A percentile compares a stretch with the other conserved stretches of the same genome.
phyloP scores from a whole-genome alignment of 2,329 filamentous ascomycete genomes.

The Bimuria novae-zelandiae region DNA sequence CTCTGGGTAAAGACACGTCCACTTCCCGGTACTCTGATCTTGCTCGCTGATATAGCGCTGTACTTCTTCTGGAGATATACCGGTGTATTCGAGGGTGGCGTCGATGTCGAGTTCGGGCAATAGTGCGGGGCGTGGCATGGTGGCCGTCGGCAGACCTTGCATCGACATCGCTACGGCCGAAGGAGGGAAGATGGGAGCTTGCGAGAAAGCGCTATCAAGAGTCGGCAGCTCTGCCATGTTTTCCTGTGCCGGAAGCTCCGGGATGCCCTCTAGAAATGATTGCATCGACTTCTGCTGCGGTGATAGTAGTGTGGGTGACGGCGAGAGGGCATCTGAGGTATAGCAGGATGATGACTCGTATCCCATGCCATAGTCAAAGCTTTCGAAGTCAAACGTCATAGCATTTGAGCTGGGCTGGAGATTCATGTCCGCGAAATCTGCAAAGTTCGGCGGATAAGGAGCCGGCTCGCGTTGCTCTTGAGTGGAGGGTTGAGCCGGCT shows the following conservation, averaged over 20 bases:
- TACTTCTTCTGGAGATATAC: slow-evolving; percentile 80
- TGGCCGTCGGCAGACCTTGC: slow-evolving; percentile 16
- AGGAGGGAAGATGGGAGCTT: slow-evolving; percentile 33
- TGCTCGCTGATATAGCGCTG: slow-evolving; percentile 55
- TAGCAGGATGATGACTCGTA: slow-evolving; percentile 57
- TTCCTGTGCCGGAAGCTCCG: slow-evolving; percentile 35
- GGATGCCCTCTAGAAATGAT: slow-evolving; percentile 42
- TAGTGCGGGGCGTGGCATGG: slow-evolving; percentile 19
- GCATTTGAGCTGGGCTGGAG: slow-evolving; percentile 47
- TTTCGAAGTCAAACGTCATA: slow-evolving; percentile 47
- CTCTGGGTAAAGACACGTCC: slow-evolving; percentile 61
- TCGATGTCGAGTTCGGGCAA: slow-evolving; percentile 58
- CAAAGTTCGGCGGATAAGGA: slow-evolving; percentile 63
- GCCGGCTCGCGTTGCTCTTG: slow-evolving; percentile 57
- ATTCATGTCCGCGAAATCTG: slow-evolving; percentile 56
- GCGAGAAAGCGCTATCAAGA: slow-evolving; percentile 40
- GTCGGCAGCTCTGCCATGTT: slow-evolving; percentile 37
- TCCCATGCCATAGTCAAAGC: slow-evolving; percentile 49
- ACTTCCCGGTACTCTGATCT: slow-evolving; percentile 49
- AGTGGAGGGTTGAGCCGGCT: slow-evolving; percentile 43
- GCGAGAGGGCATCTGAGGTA: slow-evolving; percentile 56
- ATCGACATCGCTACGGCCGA: slow-evolving; percentile 28
- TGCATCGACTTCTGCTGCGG: slow-evolving; percentile 41
- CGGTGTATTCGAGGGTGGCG: slow-evolving; percentile 74
- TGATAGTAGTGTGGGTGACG: slow-evolving; percentile 45